Conservation (phyloP, 352 stramenopile species). For the Aphanomyces astaci region DNA sequence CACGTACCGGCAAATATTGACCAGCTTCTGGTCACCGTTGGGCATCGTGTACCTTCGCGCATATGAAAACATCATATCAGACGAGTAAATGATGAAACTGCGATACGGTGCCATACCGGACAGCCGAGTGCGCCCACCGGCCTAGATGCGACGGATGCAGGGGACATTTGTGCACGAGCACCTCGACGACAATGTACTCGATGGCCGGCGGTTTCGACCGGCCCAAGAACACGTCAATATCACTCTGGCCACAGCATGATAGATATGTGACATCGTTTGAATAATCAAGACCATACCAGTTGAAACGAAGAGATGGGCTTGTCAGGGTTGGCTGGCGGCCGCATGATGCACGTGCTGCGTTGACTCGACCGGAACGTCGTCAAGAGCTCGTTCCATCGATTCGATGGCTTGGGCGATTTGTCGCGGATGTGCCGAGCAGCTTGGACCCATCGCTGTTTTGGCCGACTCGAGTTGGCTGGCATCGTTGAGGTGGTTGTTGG, state of each 20-base stretch:
- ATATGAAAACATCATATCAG: background rate
- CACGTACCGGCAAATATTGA: slow-evolving; percentile 24
- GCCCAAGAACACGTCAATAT: slow-evolving; percentile 21
- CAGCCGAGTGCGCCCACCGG: slow-evolving; percentile 22
- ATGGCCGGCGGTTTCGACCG: slow-evolving; percentile 18
- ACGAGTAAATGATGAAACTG: too few relatives aligned
- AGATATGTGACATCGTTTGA: background rate
- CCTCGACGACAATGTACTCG: slow-evolving; percentile 24
- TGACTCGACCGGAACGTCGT: background rate
- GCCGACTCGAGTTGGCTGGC: background rate
- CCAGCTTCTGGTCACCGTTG: slow-evolving; percentile 19
- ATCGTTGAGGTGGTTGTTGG: too few relatives aligned
- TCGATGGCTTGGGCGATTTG: slow-evolving; percentile 4
- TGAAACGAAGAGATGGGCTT: slow-evolving; percentile 10
- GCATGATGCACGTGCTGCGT: slow-evolving; percentile 2
- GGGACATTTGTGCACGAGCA: slow-evolving; percentile 20
- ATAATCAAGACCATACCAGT: background rate
- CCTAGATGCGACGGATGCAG: slow-evolving; percentile 21
- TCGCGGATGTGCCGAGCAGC: slow-evolving; percentile 3
- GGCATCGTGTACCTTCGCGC: slow-evolving; percentile 20
- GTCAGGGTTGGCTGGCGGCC: background rate
- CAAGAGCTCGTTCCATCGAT: slow-evolving; percentile 8
- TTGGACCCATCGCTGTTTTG: slow-evolving; percentile 14
- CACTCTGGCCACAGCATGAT: background rate
- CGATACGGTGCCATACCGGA: slow-evolving; percentile 10